Percentiles rank a stretch among this genome's conserved stretches.
Conservation (phyloP, 495 filamentous ascomycete genomes). For the Talaromyces adpressus region DNA sequence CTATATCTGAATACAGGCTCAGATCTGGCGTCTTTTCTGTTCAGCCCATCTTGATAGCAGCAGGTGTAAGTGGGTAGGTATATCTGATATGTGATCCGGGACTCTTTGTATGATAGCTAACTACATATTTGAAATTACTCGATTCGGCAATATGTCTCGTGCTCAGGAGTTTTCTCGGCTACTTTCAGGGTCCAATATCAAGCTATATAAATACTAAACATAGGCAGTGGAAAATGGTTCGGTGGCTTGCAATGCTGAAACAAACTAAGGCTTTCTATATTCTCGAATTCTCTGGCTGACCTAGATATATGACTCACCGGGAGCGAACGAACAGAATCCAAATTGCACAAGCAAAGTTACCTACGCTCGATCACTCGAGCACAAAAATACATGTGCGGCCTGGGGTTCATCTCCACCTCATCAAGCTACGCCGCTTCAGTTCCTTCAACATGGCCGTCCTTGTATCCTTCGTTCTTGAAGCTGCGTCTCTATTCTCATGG, state of each 20-base stretch:
- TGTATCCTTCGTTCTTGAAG: slow-evolving; percentile 58
- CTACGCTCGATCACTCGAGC: too few species aligned
- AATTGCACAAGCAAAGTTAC: background rate
- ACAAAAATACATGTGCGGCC: background rate
- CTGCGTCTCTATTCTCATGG: slow-evolving; percentile 74
- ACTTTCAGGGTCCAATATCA: background rate
- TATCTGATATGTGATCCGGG: background rate
- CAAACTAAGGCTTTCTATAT: background rate
- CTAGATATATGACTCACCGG: background rate
- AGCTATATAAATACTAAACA: background rate
- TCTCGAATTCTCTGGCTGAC: background rate
- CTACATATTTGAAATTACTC: background rate
- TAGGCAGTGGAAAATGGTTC: background rate
- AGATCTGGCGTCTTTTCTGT: background rate
- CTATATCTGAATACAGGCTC: background rate
- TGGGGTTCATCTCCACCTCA: background rate
- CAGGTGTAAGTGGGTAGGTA: background rate
- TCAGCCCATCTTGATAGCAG: background rate
- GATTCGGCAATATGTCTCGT: background rate
- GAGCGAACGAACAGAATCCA: background rate
- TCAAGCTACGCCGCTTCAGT: slow-evolving; percentile 40
- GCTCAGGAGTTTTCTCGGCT: background rate
- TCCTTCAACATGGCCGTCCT: slow-evolving; percentile 58
- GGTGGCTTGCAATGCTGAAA: background rate
- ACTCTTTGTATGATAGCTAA: background rate